phyloP scores from a whole-genome alignment of 352 stramenopile genomes.

The Globisporangium barbulae region DNA sequence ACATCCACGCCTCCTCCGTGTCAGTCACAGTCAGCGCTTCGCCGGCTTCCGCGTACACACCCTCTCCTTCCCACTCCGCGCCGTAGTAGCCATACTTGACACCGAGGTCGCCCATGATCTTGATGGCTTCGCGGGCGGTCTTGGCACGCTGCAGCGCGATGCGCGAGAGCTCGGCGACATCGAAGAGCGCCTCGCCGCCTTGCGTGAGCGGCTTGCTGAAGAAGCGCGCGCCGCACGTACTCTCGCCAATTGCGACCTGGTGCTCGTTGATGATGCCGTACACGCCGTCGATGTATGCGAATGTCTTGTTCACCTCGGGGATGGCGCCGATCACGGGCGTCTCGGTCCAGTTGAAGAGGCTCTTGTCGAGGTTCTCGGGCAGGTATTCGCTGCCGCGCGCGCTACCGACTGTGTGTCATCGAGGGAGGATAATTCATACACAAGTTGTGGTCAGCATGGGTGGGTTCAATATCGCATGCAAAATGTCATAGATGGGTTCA shows the following conservation, averaged over 20 bases:
- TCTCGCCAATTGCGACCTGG: slow-evolving; percentile 79
- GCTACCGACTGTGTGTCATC: slow-evolving; percentile 37
- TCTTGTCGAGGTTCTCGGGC: slow-evolving; percentile 58
- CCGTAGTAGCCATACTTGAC: slow-evolving; percentile 93
- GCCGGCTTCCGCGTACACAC: slow-evolving; percentile 66
- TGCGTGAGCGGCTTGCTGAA: slow-evolving; percentile 51
- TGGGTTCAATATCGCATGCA: not conserved
- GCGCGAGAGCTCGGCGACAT: slow-evolving; percentile 82
- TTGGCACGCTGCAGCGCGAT: slow-evolving; percentile 86
- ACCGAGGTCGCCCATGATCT: slow-evolving; percentile 93
- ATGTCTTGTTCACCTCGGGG: slow-evolving; percentile 58
- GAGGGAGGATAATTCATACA: not conserved
- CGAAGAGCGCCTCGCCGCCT: slow-evolving; percentile 86
- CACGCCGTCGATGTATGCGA: slow-evolving; percentile 73
- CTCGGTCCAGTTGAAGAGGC: slow-evolving; percentile 65
- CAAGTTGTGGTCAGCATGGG: slow-evolving; percentile 1
- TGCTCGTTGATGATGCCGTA: slow-evolving; percentile 87
- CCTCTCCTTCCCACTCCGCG: slow-evolving; percentile 69
- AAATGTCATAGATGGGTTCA: not conserved
- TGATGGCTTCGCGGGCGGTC: slow-evolving; percentile 77
- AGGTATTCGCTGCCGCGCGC: slow-evolving; percentile 62
- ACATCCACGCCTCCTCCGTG: slow-evolving; percentile 91
- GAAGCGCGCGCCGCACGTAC: slow-evolving; percentile 70
- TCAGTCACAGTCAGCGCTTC: slow-evolving; percentile 92
- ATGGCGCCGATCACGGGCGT: slow-evolving; percentile 65